phyloP scores from a whole-genome alignment of 805 yeast species.

The Candida pseudoglaebosa region DNA sequence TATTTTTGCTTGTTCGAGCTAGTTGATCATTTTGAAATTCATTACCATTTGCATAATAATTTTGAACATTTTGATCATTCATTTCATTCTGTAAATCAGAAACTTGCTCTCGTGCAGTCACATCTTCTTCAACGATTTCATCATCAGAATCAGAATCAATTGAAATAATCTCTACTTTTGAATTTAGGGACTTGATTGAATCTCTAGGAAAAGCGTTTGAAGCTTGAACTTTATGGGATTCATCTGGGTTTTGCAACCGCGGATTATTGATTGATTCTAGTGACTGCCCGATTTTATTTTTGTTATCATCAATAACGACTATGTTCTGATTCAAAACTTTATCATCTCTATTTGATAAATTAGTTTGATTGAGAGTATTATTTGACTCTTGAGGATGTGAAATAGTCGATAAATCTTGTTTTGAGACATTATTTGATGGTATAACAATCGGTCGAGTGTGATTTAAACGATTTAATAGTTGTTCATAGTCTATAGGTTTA shows the following conservation, averaged over 20 bases:
- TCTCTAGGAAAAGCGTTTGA: too few species aligned
- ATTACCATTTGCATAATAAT: not conserved
- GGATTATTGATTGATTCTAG: too few species aligned
- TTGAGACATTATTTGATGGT: too few species aligned
- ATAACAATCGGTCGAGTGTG: too few species aligned
- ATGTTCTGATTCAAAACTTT: not conserved
- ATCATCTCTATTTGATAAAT: not conserved
- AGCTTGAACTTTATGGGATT: too few species aligned
- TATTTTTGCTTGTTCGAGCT: not conserved
- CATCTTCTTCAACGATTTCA: not conserved
- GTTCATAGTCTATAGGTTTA: not conserved
- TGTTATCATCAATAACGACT: not conserved
- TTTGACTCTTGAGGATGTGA: not conserved
- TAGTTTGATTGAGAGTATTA: not conserved
- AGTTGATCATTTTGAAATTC: not conserved
- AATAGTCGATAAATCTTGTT: too few species aligned
- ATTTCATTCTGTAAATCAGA: too few species aligned
- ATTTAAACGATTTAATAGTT: too few species aligned
- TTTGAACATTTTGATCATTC: too few species aligned
- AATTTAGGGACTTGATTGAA: not conserved
- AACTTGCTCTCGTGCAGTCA: not conserved
- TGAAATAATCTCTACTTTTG: conserved; percentile 5
- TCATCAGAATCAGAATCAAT: conserved; percentile 6
- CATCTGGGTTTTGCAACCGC: too few species aligned
- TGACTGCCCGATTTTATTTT: too few species aligned